A percentile compares a stretch with the other conserved stretches of the same genome.
phyloP scores from a whole-genome alignment of 2,329 filamentous ascomycete species.

The Alternaria infectoria region DNA sequence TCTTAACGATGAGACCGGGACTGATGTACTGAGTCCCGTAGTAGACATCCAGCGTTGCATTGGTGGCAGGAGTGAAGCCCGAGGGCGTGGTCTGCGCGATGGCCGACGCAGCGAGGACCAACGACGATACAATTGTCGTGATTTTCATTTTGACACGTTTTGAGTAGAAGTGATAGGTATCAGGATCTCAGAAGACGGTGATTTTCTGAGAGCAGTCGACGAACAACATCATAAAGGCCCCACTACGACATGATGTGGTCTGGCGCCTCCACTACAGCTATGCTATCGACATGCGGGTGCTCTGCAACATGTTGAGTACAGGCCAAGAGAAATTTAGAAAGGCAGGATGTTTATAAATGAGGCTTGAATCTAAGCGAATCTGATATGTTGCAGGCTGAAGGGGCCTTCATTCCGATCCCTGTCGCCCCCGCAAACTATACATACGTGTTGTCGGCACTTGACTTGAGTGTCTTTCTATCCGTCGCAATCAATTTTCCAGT shows the following conservation, averaged over 20 bases:
- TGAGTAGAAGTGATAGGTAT: not conserved
- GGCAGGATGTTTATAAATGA: conserved; percentile 7
- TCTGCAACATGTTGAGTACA: not conserved
- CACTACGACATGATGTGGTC: not conserved
- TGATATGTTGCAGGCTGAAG: conserved; percentile 19
- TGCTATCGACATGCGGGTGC: not conserved
- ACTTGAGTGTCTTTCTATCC: not conserved
- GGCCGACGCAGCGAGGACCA: conserved; percentile 19
- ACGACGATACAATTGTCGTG: conserved; percentile 1
- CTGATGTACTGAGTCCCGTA: conserved; percentile 39
- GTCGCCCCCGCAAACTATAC: conserved; percentile 9
- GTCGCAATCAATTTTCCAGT: not conserved
- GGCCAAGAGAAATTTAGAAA: conserved; percentile 12
- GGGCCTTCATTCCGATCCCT: conserved; percentile 14
- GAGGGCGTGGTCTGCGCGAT: conserved; percentile 30
- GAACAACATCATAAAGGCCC: not conserved
- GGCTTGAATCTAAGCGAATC: not conserved
- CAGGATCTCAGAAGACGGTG: not conserved
- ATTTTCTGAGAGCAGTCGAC: not conserved
- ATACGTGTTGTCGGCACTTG: conserved; percentile 5
- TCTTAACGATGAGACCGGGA: conserved; percentile 35
- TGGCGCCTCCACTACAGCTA: not conserved
- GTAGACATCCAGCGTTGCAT: conserved; percentile 36
- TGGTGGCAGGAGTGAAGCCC: conserved; percentile 31
- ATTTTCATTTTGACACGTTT: conserved; percentile 13